phyloP scores from a whole-genome alignment of 2,329 filamentous ascomycete species.

The Aureobasidium sp. region DNA sequence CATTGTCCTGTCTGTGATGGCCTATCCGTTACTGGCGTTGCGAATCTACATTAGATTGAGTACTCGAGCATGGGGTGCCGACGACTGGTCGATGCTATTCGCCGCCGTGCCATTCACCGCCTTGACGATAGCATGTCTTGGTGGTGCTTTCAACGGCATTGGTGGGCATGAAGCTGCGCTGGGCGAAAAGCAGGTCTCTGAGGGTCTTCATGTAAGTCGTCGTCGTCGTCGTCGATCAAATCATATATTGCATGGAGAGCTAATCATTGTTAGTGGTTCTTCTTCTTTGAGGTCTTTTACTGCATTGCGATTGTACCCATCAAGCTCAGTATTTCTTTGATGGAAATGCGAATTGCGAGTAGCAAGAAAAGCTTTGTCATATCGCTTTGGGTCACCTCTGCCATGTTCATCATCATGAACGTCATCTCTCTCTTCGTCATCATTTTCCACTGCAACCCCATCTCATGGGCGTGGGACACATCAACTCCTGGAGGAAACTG shows the following conservation, averaged over 20 bases:
- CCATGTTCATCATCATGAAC: slow-evolving; percentile 27
- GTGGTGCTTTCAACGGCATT: slow-evolving; percentile 28
- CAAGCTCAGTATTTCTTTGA: slow-evolving; percentile 33
- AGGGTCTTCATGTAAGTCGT: slow-evolving; percentile 21
- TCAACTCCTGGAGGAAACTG: slow-evolving; percentile 25
- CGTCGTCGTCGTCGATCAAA: background rate
- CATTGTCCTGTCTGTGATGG: slow-evolving; percentile 7
- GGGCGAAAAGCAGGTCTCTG: slow-evolving; percentile 19
- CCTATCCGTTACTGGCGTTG: slow-evolving; percentile 3
- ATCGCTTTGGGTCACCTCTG: slow-evolving; percentile 26
- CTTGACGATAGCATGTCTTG: slow-evolving; percentile 25
- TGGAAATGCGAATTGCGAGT: slow-evolving; percentile 30
- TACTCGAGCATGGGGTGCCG: slow-evolving; percentile 14
- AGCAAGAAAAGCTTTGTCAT: slow-evolving; percentile 25
- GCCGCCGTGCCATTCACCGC: slow-evolving; percentile 22
- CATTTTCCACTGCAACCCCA: slow-evolving; percentile 31
- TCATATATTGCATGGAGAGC: background rate
- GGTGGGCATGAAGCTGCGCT: slow-evolving; percentile 26
- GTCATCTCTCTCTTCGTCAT: slow-evolving; percentile 31
- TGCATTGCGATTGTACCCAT: slow-evolving; percentile 31
- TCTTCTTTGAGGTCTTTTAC: slow-evolving; percentile 33
- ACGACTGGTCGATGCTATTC: slow-evolving; percentile 13
- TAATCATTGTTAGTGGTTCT: slow-evolving; percentile 29
- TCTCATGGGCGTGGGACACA: slow-evolving; percentile 27
- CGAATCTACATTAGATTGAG: slow-evolving; percentile 10